These are phyloP conservation scores for Smithsoniella earleae DNA, from an alignment of 163 green algal genomes.

Conservation along the genomic window DNA sequence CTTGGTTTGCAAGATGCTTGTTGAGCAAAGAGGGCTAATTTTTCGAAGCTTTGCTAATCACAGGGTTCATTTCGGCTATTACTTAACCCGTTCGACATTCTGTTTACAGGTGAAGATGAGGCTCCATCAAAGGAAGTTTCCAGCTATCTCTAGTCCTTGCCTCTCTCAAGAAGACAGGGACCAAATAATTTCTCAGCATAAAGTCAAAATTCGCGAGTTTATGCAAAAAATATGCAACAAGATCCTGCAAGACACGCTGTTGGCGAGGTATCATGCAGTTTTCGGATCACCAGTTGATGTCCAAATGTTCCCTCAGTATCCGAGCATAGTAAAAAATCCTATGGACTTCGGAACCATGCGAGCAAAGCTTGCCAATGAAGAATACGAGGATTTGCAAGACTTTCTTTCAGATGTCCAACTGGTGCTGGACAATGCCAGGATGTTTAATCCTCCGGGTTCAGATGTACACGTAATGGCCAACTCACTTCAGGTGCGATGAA, in stretches of 20 bases:
- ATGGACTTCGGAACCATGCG: constrained; percentile 57
- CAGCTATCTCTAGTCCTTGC: neutral
- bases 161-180: neutral
- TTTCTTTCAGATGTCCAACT: constrained; percentile 50
- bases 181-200: constrained; percentile 10
- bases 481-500: constrained; percentile 40
- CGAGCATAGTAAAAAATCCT: constrained; percentile 38
- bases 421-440: constrained; percentile 52
- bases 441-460: constrained; percentile 53
- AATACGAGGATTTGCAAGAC: constrained; percentile 42
- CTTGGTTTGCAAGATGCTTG: neutral
- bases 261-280: constrained; percentile 1
- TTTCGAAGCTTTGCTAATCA: neutral
- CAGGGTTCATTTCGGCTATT: neutral
- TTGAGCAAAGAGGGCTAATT: neutral
- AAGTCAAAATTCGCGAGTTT: constrained; percentile 16
- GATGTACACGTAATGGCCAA: constrained; percentile 57
- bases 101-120: constrained; percentile 4
- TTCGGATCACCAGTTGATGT: constrained; percentile 45
- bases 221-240: neutral
- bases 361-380: constrained; percentile 18
- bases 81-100: no score
- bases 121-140: constrained; percentile 18
- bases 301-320: constrained; percentile 47
- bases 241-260: neutral